phyloP scores from a whole-genome alignment of 2,329 filamentous ascomycete genomes.

The Cercospora beticola region DNA sequence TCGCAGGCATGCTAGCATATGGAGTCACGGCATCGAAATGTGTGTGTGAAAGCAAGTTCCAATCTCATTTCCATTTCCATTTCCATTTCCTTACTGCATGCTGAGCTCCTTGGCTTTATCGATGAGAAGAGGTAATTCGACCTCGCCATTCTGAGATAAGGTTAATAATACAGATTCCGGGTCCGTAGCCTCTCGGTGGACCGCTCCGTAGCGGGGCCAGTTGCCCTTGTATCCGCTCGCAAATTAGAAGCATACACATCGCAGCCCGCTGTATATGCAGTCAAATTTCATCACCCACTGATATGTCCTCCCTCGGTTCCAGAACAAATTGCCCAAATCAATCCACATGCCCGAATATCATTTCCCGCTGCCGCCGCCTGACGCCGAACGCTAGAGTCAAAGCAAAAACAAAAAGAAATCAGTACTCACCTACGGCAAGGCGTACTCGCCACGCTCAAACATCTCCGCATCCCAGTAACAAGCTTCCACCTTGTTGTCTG shows the following conservation, averaged over 20 bases:
- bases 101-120: neutral
- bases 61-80: neutral
- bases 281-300: neutral
- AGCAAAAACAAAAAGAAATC: neutral
- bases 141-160: neutral
- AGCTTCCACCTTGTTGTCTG: conserved; percentile 79
- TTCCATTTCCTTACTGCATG: neutral
- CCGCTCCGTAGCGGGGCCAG: neutral
- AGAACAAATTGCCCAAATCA: neutral
- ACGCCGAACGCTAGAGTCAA: neutral
- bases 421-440: conserved; percentile 17
- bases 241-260: neutral
- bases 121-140: neutral
- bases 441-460: conserved; percentile 66
- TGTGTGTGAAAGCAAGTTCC: neutral
- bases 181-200: neutral
- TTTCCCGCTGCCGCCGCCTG: neutral
- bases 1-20: neutral
- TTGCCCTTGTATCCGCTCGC: neutral
- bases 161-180: neutral
- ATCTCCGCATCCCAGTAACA: conserved; percentile 78
- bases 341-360: neutral
- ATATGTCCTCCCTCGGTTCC: neutral
- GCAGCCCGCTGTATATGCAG: neutral
- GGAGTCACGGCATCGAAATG: neutral